Evolutionary conservation across 2,329 filamentous ascomycete genomes (phyloP), one percentile per base, ranked within the genome.

Genomic region (Arthrobotrys conoides): DNA sequence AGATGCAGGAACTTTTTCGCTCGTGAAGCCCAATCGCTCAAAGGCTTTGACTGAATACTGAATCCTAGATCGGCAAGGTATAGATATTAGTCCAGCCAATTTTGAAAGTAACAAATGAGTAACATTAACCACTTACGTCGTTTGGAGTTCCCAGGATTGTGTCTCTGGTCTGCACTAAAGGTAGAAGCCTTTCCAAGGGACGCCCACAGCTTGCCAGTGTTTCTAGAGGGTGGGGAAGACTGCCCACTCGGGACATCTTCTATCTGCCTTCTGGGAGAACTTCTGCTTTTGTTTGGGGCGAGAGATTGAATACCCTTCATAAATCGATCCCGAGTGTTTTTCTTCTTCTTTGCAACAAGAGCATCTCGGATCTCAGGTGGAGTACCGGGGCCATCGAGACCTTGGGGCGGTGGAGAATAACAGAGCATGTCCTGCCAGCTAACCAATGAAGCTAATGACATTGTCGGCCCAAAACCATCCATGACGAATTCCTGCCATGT

Each of bases 401-500:
- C 66, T 2, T 61, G 49, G 20, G 65, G 65, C n/a, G 71, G 65
- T 30, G 67, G 73, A 22, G 73, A 77, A 33, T 67, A 77, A 33
- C 30, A 63, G 14, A 77, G 66, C 67, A 77, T 71, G 44, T 77
- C 73, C 48, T 77, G 48, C 73, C 73, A 77, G 38, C 73, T 77
- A 16, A 77, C 73, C 6, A 77, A 33, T 20, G 73, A 77, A 12
- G 73, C 66, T 44, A 77, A 53, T 12, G 73, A 77, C 63, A 67
- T 67, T 9, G 73, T 77, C 5, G 73, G 67, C 30, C 67, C 67
- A 18, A 77, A 77, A 8, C 67, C 67, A 10, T 77, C 73, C 46
- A 77, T 65, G 5, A 68, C 67, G 20, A 77, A 77, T 20, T 77
- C 73, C 22, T 77, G 73, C 73, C 73, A 77, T 71, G 73, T 77